phyloP scores from a whole-genome alignment of 208 protist species.

The Trypanosoma brucei region DNA sequence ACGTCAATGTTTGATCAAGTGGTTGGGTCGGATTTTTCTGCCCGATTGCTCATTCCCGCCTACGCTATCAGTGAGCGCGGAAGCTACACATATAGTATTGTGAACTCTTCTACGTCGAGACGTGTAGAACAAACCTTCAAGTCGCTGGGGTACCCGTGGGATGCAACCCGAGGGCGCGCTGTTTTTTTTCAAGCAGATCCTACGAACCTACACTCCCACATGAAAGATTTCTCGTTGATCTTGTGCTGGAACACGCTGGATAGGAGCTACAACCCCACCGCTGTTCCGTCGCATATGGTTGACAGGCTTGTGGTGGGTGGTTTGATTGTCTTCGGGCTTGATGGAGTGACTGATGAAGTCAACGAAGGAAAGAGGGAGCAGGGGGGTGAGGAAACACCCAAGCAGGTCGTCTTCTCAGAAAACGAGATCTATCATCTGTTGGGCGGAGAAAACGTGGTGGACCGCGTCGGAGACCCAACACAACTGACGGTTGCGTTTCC shows the following conservation, averaged over 20 bases:
- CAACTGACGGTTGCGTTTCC: slow-evolving; percentile 66
- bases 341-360: slow-evolving; percentile 44
- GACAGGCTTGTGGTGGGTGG: slow-evolving; percentile 53
- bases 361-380: slow-evolving; percentile 32
- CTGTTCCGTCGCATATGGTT: slow-evolving; percentile 69
- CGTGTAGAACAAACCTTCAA: slow-evolving; percentile 32
- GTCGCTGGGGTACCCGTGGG: slow-evolving; percentile 43
- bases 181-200: slow-evolving; percentile 88
- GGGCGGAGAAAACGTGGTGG: slow-evolving; percentile 44
- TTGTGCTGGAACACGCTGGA: slow-evolving; percentile 87
- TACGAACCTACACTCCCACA: slow-evolving; percentile 81
- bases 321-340: slow-evolving; percentile 68
- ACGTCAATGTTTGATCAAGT: slow-evolving; percentile 69
- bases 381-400: slow-evolving; percentile 23
- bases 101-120: slow-evolving; percentile 21
- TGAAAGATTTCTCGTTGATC: slow-evolving; percentile 74
- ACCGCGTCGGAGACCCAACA: slow-evolving; percentile 47
- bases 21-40: slow-evolving; percentile 80
- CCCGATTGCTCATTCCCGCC: slow-evolving; percentile 74
- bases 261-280: slow-evolving; percentile 68
- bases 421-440: slow-evolving; percentile 63
- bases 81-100: slow-evolving; percentile 65
- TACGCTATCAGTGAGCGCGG: slow-evolving; percentile 84
- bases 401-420: slow-evolving; percentile 27
- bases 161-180: slow-evolving; percentile 52